Base-by-base conservation (phyloP, 2,329 filamentous ascomycete genomes). In the Tolypocladium amazonense region DNA sequence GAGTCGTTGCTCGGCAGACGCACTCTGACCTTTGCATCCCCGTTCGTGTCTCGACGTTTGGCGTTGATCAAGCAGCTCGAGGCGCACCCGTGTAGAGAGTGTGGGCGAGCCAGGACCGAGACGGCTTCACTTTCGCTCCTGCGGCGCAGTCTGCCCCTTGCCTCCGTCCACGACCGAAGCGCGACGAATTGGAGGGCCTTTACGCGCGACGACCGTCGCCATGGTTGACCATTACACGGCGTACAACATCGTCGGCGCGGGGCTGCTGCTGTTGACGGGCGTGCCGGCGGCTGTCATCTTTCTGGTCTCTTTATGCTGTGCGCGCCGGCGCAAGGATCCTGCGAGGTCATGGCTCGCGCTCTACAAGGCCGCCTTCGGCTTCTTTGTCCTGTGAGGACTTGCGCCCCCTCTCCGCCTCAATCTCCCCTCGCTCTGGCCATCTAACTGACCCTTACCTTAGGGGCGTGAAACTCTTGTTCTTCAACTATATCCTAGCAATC, bases 341-440 rank as follows among this genome's bases (percentile, higher is more conserved):
- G 66, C 66, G 1, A 61, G 68, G 41, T 62, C 56, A 35, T 70
- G 65, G 23, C 64, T 69, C 15, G 61, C 55, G 2, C 67, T 60
- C 23, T 64, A 68, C 56, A 71, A 70, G 53, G 4, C 58, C 1
- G 67, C 68, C 0, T 61, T 72, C 14, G 58, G 61, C 1, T 55
- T 66, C 0, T 72, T 66, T 35, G 43, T 60, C 5, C 30, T 65
- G 72, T 74, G 56, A 55, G 70, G 47, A 15, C 53, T 4, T 11
- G 27, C 27, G 8, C 47, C 50, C 1, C 4, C 30, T 7, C 18
- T n/a, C 50, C 56, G 11, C 9, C 20, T 27, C 7, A 27, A 20
- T 3, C 12, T n/a, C 27, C 18, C 18, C 7, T 7, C 3, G 30
- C 8, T 27, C 50, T 9, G 9, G 50, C 50, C 27, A 27, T 52